Base-by-base conservation (phyloP, 179 eudicot genomes). In the Carnegiea gigantea region DNA sequence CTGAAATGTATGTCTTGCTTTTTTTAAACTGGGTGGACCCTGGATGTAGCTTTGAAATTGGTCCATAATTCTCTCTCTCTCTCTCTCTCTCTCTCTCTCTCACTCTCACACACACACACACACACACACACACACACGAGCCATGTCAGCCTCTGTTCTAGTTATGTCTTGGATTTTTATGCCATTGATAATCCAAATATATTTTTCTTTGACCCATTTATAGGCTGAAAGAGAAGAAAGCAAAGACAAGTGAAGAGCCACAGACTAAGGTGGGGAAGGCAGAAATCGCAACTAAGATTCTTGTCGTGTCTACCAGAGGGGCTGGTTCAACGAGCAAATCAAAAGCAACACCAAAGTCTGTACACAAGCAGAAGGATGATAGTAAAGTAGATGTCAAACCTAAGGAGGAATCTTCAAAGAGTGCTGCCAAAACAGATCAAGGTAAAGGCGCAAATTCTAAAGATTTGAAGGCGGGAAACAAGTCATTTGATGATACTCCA, bases 1-100 rank as follows among this genome's bases (percentile, higher is more conserved):
- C 92, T 79, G 98, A 89, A 84, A 88, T 73, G 98, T 95, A 93
- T 49, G 98, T 88, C 72, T 59, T 86, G 12, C 59, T 78, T 4
- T 53, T 23, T 73, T 23, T 20, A 20, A 23, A 33, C 59, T 24
- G 48, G 26, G 57, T 71, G n/a, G 40, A 65, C 28, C 21, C 30
- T 48, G n/a, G 30, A 10, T 38, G 21, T 26, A 73, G 8, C 28
- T 74, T 20, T 11, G 60, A 30, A 36, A 20, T 71, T 51, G 44
- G 43, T 51, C 10, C 43, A 20, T 23, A 4, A 12, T 43, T 10
- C 43, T 11, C n/a, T n/a, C n/a, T n/a, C n/a, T n/a, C n/a, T n/a
- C n/a, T n/a, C n/a, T n/a, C n/a, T n/a, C n/a, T n/a, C n/a, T n/a
- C n/a, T n/a, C n/a, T n/a, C n/a, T n/a, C n/a, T n/a, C n/a, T n/a